Percentiles rank a stretch among this genome's conserved stretches.
Evolutionary conservation across 208 protist species (phyloP).

Genomic region (Vickermania ingenoplastis): DNA sequence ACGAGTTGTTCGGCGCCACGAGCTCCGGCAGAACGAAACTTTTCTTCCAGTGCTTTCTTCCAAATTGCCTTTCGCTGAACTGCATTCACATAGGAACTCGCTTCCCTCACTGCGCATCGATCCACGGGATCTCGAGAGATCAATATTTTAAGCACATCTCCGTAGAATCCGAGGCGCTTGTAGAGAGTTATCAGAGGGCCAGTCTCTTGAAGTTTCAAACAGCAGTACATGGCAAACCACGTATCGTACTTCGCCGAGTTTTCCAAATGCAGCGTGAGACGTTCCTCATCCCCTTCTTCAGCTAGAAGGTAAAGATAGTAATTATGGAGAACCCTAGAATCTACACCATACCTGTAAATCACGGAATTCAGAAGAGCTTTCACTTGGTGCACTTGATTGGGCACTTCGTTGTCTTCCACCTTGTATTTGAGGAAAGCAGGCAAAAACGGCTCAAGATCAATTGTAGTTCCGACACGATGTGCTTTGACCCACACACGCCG

Average conservation of each 20-base stretch:
- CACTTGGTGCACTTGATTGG: conserved; percentile 80
- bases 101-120: neutral
- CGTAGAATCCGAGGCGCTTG: conserved; percentile 83
- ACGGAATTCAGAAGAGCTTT: conserved; percentile 88
- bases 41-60: conserved; percentile 1
- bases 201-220: conserved; percentile 58
- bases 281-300: conserved; percentile 42
- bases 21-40: conserved; percentile 37
- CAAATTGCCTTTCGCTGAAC: neutral
- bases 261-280: conserved; percentile 73
- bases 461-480: conserved; percentile 28
- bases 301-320: conserved; percentile 91
- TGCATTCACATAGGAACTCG: neutral
- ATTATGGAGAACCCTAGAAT: conserved; percentile 89
- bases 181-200: conserved; percentile 88
- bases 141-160: conserved; percentile 90
- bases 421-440: conserved; percentile 86
- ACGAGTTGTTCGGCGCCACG: conserved; percentile 61
- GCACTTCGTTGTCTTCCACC: conserved; percentile 36
- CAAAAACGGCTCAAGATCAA: conserved; percentile 83
- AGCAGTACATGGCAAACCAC: conserved; percentile 89
- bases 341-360: conserved; percentile 72
- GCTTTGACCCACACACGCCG: conserved; percentile 37
- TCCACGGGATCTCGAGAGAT: conserved; percentile 18
- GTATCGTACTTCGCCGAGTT: conserved; percentile 74